phyloP scores from a whole-genome alignment of 176 grass and related monocot species.

The barley (Hordeum vulgare) region MorexV3_pseudomolecules_assembly NC_058521.1:419600524-419601023 shows the following conservation, averaged over 20 bases:
- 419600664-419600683: slow-evolving; percentile 98
- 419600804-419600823: slow-evolving; percentile 73
- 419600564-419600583: slow-evolving; percentile 20
- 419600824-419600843: slow-evolving; percentile 93
- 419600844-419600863: slow-evolving; percentile 44
- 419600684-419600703: slow-evolving; percentile 99
- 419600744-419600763: slow-evolving; percentile 85
- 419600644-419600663: slow-evolving; percentile 97
- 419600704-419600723: slow-evolving; percentile 89
- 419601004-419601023: slow-evolving; percentile 99
- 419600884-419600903: not conserved
- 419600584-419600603: slow-evolving; percentile 99
- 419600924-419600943: slow-evolving; percentile 47
- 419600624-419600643: slow-evolving; percentile 87
- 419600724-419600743: slow-evolving; percentile 84
- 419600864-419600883: slow-evolving; percentile 16
- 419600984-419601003: slow-evolving; percentile 95
- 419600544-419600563: slow-evolving; percentile 13
- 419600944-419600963: slow-evolving; percentile 77
- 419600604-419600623: slow-evolving; percentile 90
- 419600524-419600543: not conserved
- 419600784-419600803: slow-evolving; percentile 90
- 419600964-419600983: slow-evolving; percentile 81
- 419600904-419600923: slow-evolving; percentile 1
- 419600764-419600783: slow-evolving; percentile 77